Evolutionary conservation across 495 filamentous ascomycete genomes (phyloP), one percentile per base, ranked within the genome.

Genomic region (Aspergillus campestris): DNA sequence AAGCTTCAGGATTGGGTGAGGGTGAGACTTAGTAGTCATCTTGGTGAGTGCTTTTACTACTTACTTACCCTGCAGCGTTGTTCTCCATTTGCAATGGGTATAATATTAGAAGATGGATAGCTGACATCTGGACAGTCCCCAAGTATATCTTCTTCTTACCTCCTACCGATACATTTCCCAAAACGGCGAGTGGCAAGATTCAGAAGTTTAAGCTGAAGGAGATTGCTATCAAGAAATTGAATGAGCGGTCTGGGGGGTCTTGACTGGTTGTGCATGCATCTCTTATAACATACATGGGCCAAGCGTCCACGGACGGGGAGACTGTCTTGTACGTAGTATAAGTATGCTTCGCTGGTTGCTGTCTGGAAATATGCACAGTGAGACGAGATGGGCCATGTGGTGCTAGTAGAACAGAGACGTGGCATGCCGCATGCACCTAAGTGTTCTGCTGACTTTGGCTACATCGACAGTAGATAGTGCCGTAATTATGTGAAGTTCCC

Each of bases 171-270:
- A 72, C 78, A 7, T 92, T 86, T 55, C 92, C 92, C 7, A 96
- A 95, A 73, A 98, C 92, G 14, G 86, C 88, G 13, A 95, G 88
- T 59, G 92, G 92, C 29, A 98, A 98, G 74, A 92, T 98, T 34
- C 88, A 95, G 70, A 96, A 95, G 64, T 96, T 86, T 65, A 94
- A 86, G 62, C 66, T 98, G 55, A 78, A 75, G 60, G 83, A 89
- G 32, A 61, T 70, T 53, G 84, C 82, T 0, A 50, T 79, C 18
- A 51, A 70, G 47, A 51, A 73, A 30, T 39, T 80, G 30, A 59
- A 62, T 7, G 61, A 70, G 12, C 31, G 32, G 18, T 24, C 18
- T 24, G 38, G 33, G 31, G 8, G 18, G 3, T 10, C 15, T 74
- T 82, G 11, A 90, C 84, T 30, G 80, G 78, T 33, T 83, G 82